phyloP scores from a whole-genome alignment of 2,329 filamentous ascomycete genomes.

The Botrytis fragariae region DNA sequence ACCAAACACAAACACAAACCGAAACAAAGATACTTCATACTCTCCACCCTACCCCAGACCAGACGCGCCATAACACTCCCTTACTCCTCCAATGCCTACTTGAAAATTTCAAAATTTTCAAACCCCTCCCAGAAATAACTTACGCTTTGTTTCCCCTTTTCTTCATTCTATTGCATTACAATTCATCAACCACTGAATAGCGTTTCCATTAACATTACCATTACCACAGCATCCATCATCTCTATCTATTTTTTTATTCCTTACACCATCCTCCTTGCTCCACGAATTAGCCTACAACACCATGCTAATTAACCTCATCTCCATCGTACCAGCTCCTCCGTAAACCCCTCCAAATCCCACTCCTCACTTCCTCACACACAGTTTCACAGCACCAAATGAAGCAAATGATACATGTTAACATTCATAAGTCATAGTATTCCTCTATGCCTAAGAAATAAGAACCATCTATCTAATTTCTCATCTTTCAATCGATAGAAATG shows the following conservation, averaged over 20 bases:
- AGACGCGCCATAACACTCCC: too few relatives aligned
- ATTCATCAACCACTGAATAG: rapidly evolving
- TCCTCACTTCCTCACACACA: not conserved
- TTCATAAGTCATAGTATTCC: not conserved
- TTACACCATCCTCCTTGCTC: not conserved
- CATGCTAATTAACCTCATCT: not conserved
- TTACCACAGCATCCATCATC: not conserved
- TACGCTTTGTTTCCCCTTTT: not conserved
- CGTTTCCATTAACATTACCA: not conserved
- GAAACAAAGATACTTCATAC: not conserved
- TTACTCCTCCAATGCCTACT: not conserved
- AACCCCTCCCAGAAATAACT: not conserved
- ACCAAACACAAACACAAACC: not conserved
- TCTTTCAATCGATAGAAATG: not conserved
- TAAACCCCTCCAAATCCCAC: not conserved
- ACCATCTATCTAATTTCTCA: not conserved
- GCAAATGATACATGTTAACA: not conserved
- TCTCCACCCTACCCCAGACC: not conserved
- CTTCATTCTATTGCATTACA: not conserved
- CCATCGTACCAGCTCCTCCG: not conserved
- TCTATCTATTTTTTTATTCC: not conserved
- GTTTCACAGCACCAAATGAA: not conserved
- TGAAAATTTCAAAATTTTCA: not conserved
- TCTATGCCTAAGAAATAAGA: not conserved
- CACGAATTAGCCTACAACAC: not conserved